A percentile compares a stretch with the other conserved stretches of the same genome.
Evolutionary conservation across 2,329 filamentous ascomycete genomes (phyloP).

Genomic region (Camillea tinctor): DNA sequence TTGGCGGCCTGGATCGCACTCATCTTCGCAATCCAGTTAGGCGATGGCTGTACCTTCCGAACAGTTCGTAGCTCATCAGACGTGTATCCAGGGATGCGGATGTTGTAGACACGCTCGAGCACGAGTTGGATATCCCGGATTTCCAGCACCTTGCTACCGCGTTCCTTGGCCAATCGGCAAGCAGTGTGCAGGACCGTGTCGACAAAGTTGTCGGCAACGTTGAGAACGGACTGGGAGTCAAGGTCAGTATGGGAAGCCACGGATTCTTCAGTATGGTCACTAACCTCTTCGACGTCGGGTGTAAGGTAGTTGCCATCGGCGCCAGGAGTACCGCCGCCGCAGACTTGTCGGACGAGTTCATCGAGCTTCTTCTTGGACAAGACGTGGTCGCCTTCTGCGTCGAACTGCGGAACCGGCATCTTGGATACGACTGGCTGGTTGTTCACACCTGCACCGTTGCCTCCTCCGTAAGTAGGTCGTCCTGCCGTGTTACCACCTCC

Average conservation of each 20-base stretch:
- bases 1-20: slow-evolving; percentile 94
- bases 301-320: slow-evolving; percentile 75
- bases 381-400: slow-evolving; percentile 88
- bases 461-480: slow-evolving; percentile 82
- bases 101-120: slow-evolving; percentile 83
- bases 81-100: slow-evolving; percentile 89
- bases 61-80: slow-evolving; percentile 93
- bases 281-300: slow-evolving; percentile 93
- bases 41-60: slow-evolving; percentile 84
- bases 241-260: slow-evolving; percentile 21
- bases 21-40: slow-evolving; percentile 95
- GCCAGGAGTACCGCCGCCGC: slow-evolving; percentile 72
- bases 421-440: slow-evolving; percentile 82
- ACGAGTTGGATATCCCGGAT: slow-evolving; percentile 83
- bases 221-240: slow-evolving; percentile 69
- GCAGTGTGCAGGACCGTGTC: slow-evolving; percentile 85
- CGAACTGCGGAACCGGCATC: slow-evolving; percentile 79
- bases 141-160: slow-evolving; percentile 86
- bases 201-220: slow-evolving; percentile 90
- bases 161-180: slow-evolving; percentile 89
- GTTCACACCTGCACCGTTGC: slow-evolving; percentile 79
- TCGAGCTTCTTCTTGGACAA: slow-evolving; percentile 98
- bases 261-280: slow-evolving; percentile 20
- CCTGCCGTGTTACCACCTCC: slow-evolving; percentile 58
- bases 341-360: slow-evolving; percentile 90